These are phyloP conservation scores for Heterobasidion occidentale DNA, from an alignment of 1,284 basidiomycete species.

Conservation along the genomic window DNA sequence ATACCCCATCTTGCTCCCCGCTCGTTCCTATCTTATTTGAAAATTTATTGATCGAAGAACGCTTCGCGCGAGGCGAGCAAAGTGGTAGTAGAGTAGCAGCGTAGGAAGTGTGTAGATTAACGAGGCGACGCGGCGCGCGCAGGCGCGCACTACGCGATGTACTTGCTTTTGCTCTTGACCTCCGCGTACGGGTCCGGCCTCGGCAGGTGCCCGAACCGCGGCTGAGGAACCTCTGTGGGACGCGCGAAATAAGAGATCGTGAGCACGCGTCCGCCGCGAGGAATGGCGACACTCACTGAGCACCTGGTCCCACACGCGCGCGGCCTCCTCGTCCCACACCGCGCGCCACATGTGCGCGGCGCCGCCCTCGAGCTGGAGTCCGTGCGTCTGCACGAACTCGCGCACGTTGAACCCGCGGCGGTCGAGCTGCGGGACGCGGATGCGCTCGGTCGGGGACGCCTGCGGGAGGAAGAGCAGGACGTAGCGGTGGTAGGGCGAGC, in stretches of 20 bases:
- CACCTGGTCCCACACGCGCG: constrained; percentile 56
- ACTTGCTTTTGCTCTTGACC: constrained; percentile 46
- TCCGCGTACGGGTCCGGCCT: constrained; percentile 46
- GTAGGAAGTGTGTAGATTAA: too few species aligned
- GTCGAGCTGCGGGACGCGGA: constrained; percentile 31
- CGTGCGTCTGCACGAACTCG: constrained; percentile 48
- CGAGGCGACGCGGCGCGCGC: not conserved
- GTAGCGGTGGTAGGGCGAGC: constrained; percentile 85
- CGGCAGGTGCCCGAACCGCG: constrained; percentile 51
- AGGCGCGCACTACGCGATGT: constrained; percentile 14
- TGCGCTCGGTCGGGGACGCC: constrained; percentile 23
- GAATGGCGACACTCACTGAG: constrained; percentile 45
- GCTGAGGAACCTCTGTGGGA: constrained; percentile 48
- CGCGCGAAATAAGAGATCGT: constrained; percentile 3
- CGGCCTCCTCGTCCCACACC: constrained; percentile 66
- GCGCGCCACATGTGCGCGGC: constrained; percentile 83
- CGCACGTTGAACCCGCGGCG: constrained; percentile 61
- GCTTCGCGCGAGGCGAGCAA: too few species aligned
- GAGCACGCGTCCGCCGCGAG: not conserved
- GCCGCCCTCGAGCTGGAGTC: constrained; percentile 47
- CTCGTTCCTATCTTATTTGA: not conserved
- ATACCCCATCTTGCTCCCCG: too few species aligned
- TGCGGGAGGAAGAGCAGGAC: constrained; percentile 75
- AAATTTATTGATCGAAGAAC: not conserved
- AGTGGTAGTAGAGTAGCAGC: too few species aligned